Evolutionary conservation across 495 filamentous ascomycete species (phyloP).

Genomic region (Xylaria flabelliformis): DNA sequence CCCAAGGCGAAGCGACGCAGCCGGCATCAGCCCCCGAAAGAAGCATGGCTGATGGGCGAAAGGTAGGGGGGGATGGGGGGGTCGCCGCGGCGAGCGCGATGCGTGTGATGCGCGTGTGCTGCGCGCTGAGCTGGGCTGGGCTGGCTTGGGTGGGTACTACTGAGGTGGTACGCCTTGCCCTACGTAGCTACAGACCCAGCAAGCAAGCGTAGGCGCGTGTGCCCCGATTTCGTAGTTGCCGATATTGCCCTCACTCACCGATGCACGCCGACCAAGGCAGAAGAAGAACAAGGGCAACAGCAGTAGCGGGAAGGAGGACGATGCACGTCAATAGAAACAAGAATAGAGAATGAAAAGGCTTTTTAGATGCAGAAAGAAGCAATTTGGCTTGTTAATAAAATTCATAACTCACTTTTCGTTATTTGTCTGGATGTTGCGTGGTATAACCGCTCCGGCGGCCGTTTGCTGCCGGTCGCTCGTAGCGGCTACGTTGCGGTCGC

Average conservation of each 20-base stretch:
- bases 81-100: conserved; percentile 24
- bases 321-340: conserved; percentile 9
- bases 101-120: conserved; percentile 31
- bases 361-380: not conserved
- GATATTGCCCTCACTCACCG: conserved; percentile 20
- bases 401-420: conserved; percentile 53
- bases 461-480: conserved; percentile 53
- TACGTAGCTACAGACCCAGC: conserved; percentile 23
- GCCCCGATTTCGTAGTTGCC: conserved; percentile 11
- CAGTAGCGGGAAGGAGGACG: not conserved
- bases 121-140: conserved; percentile 31
- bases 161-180: conserved; percentile 34
- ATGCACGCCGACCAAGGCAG: conserved; percentile 12
- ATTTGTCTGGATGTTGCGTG: conserved; percentile 51
- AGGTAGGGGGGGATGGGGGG: not conserved
- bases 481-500: conserved; percentile 51
- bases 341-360: conserved; percentile 14
- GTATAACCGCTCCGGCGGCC: conserved; percentile 45
- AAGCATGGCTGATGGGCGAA: conserved; percentile 10
- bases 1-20: conserved; percentile 41
- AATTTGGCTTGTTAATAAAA: conserved; percentile 12
- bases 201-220: conserved; percentile 20
- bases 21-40: conserved; percentile 39
- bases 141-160: conserved; percentile 15
- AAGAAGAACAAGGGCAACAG: conserved; percentile 11